Conservation (phyloP, 352 stramenopile species). For the Phytopythium mirpurense region DNA sequence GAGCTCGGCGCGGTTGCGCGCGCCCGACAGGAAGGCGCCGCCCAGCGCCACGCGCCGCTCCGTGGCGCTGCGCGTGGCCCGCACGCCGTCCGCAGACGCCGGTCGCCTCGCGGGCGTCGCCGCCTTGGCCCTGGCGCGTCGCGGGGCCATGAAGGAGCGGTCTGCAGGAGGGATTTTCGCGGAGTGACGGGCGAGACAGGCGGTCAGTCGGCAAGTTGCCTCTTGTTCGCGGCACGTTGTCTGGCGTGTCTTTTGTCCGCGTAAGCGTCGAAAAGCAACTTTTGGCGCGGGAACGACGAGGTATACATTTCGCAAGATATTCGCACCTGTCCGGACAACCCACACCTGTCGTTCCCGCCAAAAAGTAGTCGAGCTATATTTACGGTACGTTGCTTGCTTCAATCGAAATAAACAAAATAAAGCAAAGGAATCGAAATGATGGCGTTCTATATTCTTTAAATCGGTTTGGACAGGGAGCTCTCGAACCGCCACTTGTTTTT, state of each 20-base stretch:
- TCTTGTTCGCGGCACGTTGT: no score
- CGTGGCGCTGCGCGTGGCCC: constrained; percentile 5
- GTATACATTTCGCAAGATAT: background rate
- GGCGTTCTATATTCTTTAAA: no score
- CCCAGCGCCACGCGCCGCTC: constrained; percentile 3
- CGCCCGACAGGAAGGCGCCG: constrained; percentile 1
- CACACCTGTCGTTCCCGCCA: constrained; percentile 2
- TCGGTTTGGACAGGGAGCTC: no score
- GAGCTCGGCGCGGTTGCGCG: constrained; percentile 34
- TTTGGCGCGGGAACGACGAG: background rate
- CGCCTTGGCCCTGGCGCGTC: background rate
- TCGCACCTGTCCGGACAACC: background rate
- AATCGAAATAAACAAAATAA: no score
- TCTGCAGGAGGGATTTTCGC: background rate
- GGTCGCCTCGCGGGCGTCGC: background rate
- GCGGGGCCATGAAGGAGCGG: background rate
- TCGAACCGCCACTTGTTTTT: no score
- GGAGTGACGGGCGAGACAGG: background rate
- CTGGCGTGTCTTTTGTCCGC: constrained; percentile 1
- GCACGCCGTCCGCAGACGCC: background rate
- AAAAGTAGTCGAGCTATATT: no score
- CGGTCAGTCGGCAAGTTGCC: no score
- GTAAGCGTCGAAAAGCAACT: background rate
- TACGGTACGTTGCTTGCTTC: no score
- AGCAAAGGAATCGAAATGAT: no score